Base-by-base conservation (phyloP, 2,329 filamentous ascomycete genomes). In the Trichoderma koningiopsis region DNA sequence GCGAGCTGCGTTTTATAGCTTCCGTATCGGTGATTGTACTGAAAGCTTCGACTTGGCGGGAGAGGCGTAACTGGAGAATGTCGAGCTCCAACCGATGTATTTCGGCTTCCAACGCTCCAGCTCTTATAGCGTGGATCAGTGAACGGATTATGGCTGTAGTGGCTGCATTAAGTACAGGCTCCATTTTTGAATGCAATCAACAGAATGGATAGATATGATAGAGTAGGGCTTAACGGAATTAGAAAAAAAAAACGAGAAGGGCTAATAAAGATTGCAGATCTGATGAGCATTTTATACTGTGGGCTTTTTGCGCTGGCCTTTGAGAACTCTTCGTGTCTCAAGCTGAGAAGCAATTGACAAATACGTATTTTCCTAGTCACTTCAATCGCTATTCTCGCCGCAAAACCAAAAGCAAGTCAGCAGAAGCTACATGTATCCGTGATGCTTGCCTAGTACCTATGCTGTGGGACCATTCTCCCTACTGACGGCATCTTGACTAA, bases 51-150 rank as follows among this genome's bases (percentile, higher is more conserved):
- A 68, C 11, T 35, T 35, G 33, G 33, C 33, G 33, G 4, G 33
- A 13, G 33, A 35, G 57, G 13, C 49, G 65, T 1, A 43, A 22
- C 33, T 62, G 16, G 3, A 62, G 29, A 11, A 55, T 52, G 35
- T 8, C 60, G 22, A 63, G 60, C 24, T 53, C 53, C 16, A 68
- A 33, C 35, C 62, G 65, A 27, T 62, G 62, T 37, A 29, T 31
- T 5, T 35, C 65, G 13, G 62, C 33, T 31, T 62, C 56, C 14
- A 68, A 62, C 5, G 49, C 31, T 2, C 47, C 14, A 14, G 56
- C 57, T 19, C 29, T n/a, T 14, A 16, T 55, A 5, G 29, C 8
- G 19, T 37, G 27, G 4, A 37, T 31, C n/a, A 63, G 35, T 5
- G 53, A 37, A 19, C 33, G 19, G 27, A 63, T 2, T 0, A 52